Base-by-base conservation (phyloP, 768 basidiomycete genomes). In the Kwoniella pini region DNA sequence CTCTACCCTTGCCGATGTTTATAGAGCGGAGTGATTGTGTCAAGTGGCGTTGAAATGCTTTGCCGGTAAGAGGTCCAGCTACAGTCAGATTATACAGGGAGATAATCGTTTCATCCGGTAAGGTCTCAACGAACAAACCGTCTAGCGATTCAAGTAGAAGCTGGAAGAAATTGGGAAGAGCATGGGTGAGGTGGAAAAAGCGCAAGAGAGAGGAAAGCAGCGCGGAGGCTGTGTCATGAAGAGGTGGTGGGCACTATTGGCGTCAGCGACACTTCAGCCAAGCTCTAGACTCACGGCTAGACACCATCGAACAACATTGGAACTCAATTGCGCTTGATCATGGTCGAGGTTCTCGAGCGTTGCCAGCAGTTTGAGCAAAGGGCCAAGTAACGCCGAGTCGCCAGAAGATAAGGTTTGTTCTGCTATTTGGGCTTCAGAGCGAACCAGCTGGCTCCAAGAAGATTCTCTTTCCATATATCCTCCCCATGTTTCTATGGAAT, bases 401-500 rank as follows among this genome's bases (percentile, higher is more conserved):
- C 6, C 15, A 11, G 46, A 45, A 30, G 39, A 28, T 15, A 54
- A 22, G 21, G 51, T 44, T 19, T 33, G 15, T 27, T 62, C 49
- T 19, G 44, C 52, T 12, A 17, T 50, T 24, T 44, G 27, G 17
- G 48, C 46, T 28, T 62, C 57, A 5, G 21, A 4, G 28, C 39
- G n/a, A 10, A 71, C 33, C 15, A 69, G n/a, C n/a, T 53, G 28
- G 6, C 57, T 39, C 71, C 71, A 72, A 4, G 39, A 46, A 15
- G 52, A 42, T 26, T 72, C 66, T 10, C 65, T 49, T 43, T 72
- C 71, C 39, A 70, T 60, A 46, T 72, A 72, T 21, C 71, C 71
- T 42, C 68, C 68, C 71, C 71, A 72, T 12, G 28, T 19, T 39
- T 63, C 43, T 11, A 72, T 54, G 1, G 57, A 62, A n/a, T 27